Conservation (phyloP, 1,139 yeast genomes). For the Saccharomyces uvarum region DNA sequence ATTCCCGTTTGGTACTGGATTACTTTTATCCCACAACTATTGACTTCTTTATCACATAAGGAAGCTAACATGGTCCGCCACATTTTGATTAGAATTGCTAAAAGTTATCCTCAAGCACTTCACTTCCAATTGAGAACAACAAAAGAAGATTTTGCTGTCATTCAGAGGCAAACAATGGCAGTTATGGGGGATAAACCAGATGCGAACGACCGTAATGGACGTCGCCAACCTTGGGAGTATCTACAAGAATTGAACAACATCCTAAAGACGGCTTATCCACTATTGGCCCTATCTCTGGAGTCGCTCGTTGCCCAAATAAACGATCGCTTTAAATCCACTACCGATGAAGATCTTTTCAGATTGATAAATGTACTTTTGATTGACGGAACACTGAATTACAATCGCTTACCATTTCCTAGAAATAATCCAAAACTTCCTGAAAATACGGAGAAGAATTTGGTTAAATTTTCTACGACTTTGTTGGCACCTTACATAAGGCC, state of each 20-base stretch:
- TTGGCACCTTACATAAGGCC: constrained; percentile 84
- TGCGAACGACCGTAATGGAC: constrained; percentile 11
- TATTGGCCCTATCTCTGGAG: constrained; percentile 85
- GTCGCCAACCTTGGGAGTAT: constrained; percentile 84
- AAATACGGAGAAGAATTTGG: constrained; percentile 82
- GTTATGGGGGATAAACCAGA: constrained; percentile 34
- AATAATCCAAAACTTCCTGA: constrained; percentile 86
- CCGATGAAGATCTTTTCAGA: constrained; percentile 94
- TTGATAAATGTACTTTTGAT: constrained; percentile 84
- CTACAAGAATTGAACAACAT: constrained; percentile 94
- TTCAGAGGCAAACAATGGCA: constrained; percentile 72
- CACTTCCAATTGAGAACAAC: constrained; percentile 94
- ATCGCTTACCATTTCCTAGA: constrained; percentile 76
- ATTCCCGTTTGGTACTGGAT: constrained; percentile 99
- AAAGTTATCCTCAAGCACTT: constrained; percentile 92
- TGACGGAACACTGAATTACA: constrained; percentile 85
- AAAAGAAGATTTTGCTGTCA: constrained; percentile 83
- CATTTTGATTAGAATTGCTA: constrained; percentile 84
- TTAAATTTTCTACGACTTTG: constrained; percentile 87
- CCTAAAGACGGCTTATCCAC: constrained; percentile 90
- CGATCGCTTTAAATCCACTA: constrained; percentile 87
- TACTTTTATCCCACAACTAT: constrained; percentile 87
- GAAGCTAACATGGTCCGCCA: constrained; percentile 87
- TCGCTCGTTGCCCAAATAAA: constrained; percentile 92
- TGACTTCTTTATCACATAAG: constrained; percentile 81